Evolutionary conservation across 805 yeast species (phyloP).

Genomic region (Hanseniaspora mollemarum): DNA sequence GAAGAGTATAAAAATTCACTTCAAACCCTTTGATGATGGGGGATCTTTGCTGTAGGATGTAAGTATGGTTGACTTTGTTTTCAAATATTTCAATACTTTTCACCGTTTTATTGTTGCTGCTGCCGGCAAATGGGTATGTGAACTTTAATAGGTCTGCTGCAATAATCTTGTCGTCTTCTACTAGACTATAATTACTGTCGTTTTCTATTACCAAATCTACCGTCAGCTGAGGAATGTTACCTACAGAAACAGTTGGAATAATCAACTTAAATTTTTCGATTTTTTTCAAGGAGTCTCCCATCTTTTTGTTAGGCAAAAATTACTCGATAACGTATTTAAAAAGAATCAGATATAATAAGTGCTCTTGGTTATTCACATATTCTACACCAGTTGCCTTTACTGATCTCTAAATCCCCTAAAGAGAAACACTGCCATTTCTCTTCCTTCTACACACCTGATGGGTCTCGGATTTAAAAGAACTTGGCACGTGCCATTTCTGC

Average conservation of each 20-base stretch:
- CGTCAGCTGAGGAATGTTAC: conserved; percentile 79
- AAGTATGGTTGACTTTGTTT: conserved; percentile 32
- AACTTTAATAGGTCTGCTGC: conserved; percentile 43
- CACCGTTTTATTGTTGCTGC: conserved; percentile 30
- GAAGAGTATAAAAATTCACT: conserved; percentile 38
- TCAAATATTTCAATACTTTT: conserved; percentile 58
- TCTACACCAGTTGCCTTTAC: no score
- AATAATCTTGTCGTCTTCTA: conserved; percentile 28
- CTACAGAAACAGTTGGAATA: conserved; percentile 73
- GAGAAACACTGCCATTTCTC: no score
- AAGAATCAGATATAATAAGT: no score
- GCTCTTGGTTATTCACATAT: no score
- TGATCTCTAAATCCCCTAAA: no score
- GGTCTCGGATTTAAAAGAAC: no score
- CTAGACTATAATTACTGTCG: conserved; percentile 41
- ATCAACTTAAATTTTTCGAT: conserved; percentile 44
- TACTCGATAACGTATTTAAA: no score
- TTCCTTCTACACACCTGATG: no score
- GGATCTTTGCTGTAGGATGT: conserved; percentile 69
- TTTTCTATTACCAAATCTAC: conserved; percentile 58
- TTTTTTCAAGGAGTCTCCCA: no score
- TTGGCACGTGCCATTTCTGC: no score
- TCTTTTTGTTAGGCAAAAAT: no score
- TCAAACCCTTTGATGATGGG: conserved; percentile 65
- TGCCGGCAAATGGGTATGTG: conserved; percentile 75